Evolutionary conservation across 306 rosid species (phyloP).

Genomic region (Hylodesmum podocarpum): DNA sequence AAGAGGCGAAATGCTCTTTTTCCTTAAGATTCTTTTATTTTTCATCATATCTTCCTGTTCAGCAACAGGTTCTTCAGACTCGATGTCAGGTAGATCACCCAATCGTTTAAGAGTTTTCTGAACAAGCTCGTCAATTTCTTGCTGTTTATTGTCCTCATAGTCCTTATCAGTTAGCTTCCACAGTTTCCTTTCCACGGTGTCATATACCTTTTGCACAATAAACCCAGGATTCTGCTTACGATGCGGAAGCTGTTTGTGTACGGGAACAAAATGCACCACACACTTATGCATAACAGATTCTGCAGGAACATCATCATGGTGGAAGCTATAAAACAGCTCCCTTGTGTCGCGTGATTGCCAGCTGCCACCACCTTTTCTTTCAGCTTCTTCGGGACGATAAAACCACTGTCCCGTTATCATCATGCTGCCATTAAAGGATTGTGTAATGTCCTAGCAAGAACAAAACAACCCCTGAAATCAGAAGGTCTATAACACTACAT

Average conservation of each 20-base stretch:
- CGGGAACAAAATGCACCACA: conserved; percentile 90
- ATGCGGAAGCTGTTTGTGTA: conserved; percentile 79
- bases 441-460: conserved; percentile 78
- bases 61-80: conserved; percentile 54
- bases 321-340: conserved; percentile 97
- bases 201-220: conserved; percentile 90
- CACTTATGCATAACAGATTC: conserved; percentile 99
- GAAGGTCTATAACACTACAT: neutral
- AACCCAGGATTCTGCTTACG: conserved; percentile 95
- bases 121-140: conserved; percentile 88
- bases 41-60: conserved; percentile 73
- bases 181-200: conserved; percentile 78
- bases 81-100: conserved; percentile 81
- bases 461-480: conserved; percentile 27
- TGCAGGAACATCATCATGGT: conserved; percentile 93
- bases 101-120: conserved; percentile 75
- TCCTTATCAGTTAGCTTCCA: conserved; percentile 98
- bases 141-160: conserved; percentile 78
- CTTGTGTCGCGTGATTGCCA: conserved; percentile 88
- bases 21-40: conserved; percentile 62
- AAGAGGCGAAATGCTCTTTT: conserved; percentile 66
- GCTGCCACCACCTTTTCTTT: conserved; percentile 80
- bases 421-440: conserved; percentile 58
- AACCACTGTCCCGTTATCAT: conserved; percentile 96
- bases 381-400: conserved; percentile 99